Evolutionary conservation across 2,329 filamentous ascomycete genomes (phyloP).

Genomic region (Dactylellina haptotyla): DNA sequence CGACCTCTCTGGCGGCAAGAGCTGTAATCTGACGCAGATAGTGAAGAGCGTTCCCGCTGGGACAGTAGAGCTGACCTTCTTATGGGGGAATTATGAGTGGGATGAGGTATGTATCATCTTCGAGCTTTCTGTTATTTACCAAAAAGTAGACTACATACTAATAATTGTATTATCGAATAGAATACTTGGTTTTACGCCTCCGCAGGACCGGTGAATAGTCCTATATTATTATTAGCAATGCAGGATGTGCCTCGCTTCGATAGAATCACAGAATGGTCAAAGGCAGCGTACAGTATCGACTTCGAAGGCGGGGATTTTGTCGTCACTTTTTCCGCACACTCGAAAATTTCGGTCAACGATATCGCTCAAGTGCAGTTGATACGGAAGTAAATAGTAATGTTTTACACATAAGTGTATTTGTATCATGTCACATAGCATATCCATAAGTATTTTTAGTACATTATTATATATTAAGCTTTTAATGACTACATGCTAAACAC

Average conservation of each 20-base stretch:
- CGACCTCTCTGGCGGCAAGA: slow-evolving; percentile 28
- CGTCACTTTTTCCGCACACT: slow-evolving; percentile 33
- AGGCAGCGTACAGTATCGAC: slow-evolving; percentile 25
- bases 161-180: neutral
- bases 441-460: too few relatives aligned
- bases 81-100: slow-evolving; percentile 21
- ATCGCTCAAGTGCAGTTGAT: slow-evolving; percentile 28
- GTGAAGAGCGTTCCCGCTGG: slow-evolving; percentile 10
- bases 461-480: too few relatives aligned
- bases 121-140: neutral
- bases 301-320: slow-evolving; percentile 39
- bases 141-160: neutral
- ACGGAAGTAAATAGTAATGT: neutral
- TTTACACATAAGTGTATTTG: too few relatives aligned
- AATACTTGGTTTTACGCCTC: slow-evolving; percentile 34
- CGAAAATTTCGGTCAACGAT: neutral
- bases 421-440: too few relatives aligned
- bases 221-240: slow-evolving; percentile 22
- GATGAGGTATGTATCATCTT: slow-evolving; percentile 13
- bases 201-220: neutral
- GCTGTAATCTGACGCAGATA: slow-evolving; percentile 30
- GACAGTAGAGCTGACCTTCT: slow-evolving; percentile 15
- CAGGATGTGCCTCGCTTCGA: slow-evolving; percentile 6
- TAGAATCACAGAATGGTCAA: slow-evolving; percentile 15
- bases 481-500: too few relatives aligned